Evolutionary conservation across 129 eudicot genomes (phyloP).

Genomic region (Centaurea solstitialis): DNA sequence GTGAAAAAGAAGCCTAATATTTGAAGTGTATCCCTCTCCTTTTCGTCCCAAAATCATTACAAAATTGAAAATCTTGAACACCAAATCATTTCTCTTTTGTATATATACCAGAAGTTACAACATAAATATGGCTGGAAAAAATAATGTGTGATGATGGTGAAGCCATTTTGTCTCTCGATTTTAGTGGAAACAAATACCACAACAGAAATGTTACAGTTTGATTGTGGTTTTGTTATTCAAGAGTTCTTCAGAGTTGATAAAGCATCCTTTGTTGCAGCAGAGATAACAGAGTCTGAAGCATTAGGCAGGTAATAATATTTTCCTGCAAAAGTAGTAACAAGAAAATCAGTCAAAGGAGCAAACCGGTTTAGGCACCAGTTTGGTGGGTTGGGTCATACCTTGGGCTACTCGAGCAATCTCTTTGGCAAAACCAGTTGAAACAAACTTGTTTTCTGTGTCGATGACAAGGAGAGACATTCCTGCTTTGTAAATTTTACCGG

Average conservation of each 20-base stretch:
- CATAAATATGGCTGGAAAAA: constrained; percentile 8
- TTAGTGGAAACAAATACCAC: not conserved
- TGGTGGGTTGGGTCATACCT: constrained; percentile 44
- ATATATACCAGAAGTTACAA: constrained; percentile 10
- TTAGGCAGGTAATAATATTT: constrained; percentile 95
- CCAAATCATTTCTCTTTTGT: not conserved
- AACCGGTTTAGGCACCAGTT: not conserved
- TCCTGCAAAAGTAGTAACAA: constrained; percentile 46
- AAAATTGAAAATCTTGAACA: not conserved
- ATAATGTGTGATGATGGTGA: not conserved
- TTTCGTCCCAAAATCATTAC: not conserved
- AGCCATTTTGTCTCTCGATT: not conserved
- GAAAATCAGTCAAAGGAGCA: constrained; percentile 8
- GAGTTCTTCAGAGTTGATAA: constrained; percentile 79
- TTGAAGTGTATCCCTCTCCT: not conserved
- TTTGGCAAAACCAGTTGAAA: constrained; percentile 95
- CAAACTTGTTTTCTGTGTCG: constrained; percentile 95
- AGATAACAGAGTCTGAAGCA: constrained; percentile 96
- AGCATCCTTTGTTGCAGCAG: constrained; percentile 91
- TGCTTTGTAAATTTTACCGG: constrained; percentile 89
- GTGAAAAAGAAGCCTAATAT: not conserved
- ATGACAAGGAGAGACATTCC: constrained; percentile 98
- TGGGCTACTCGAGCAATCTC: constrained; percentile 97
- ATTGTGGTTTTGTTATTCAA: constrained; percentile 23
- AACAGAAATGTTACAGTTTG: constrained; percentile 2